Conservation (phyloP, 257 asterid species). For the Solanum pennellii region DNA sequence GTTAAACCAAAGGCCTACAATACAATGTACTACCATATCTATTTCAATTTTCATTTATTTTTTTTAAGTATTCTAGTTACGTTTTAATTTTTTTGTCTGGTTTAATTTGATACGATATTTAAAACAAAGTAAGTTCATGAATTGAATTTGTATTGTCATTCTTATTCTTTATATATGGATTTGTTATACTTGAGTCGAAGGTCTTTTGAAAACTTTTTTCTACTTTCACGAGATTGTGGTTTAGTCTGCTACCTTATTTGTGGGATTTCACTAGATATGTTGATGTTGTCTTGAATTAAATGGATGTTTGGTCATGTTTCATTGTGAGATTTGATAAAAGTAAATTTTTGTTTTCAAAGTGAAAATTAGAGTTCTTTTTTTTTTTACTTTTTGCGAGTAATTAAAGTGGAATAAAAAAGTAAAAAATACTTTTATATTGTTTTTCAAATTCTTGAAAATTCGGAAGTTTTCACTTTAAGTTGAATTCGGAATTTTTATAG, state of each 20-base stretch:
- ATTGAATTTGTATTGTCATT: too few species aligned
- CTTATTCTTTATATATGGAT: too few species aligned
- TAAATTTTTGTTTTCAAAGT: background rate
- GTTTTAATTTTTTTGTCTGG: too few species aligned
- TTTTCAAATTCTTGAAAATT: background rate
- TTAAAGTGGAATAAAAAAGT: background rate
- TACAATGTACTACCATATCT: background rate
- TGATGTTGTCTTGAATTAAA: background rate
- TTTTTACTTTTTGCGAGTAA: background rate
- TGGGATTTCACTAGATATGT: background rate
- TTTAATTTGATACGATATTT: too few species aligned
- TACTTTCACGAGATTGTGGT: background rate
- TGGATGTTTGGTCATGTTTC: background rate
- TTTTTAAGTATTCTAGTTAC: accelerated
- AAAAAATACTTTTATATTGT: background rate
- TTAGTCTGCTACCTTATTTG: background rate
- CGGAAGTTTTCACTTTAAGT: background rate
- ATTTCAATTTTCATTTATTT: background rate
- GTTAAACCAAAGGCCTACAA: background rate
- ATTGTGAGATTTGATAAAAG: background rate
- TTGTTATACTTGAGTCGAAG: background rate
- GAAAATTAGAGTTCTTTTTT: background rate
- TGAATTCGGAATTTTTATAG: background rate
- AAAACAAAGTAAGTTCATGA: too few species aligned
- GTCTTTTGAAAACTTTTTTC: accelerated